Evolutionary conservation across 108 stramenopile genomes (phyloP).

Genomic region (Mediolabrus comicus): DNA sequence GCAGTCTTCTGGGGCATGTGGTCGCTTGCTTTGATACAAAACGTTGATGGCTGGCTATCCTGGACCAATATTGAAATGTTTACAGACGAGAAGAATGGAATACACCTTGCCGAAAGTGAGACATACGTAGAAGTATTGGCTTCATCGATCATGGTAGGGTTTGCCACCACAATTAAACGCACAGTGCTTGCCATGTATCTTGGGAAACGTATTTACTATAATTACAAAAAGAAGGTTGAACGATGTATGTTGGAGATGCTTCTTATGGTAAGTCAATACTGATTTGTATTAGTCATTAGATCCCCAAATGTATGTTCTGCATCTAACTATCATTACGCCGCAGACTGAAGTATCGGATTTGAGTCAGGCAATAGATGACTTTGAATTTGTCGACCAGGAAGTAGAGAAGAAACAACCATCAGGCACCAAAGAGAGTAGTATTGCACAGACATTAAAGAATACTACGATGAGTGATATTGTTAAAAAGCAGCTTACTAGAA

Average conservation of each 20-base stretch:
- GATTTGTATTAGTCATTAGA: no score
- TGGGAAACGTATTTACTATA: conserved; percentile 23
- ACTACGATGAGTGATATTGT: conserved; percentile 39
- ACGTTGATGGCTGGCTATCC: conserved; percentile 58
- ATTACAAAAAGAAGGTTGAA: conserved; percentile 45
- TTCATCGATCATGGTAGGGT: conserved; percentile 62
- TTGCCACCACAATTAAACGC: conserved; percentile 61
- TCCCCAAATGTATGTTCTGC: no score
- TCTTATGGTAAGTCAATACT: no score
- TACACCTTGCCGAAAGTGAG: conserved; percentile 51
- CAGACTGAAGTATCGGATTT: conserved; percentile 74
- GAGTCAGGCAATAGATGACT: conserved; percentile 37
- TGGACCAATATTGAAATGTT: conserved; percentile 63
- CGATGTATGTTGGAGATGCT: conserved; percentile 51
- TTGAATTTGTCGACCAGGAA: conserved; percentile 17
- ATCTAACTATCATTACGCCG: no score
- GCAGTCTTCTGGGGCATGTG: conserved; percentile 56
- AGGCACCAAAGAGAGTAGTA: neutral
- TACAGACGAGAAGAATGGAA: conserved; percentile 40
- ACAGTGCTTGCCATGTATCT: conserved; percentile 62
- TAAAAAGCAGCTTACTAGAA: neutral
- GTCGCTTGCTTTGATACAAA: conserved; percentile 64
- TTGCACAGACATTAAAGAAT: conserved; percentile 7
- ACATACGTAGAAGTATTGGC: conserved; percentile 59
- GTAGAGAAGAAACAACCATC: conserved; percentile 1